Percentiles rank a stretch among this genome's conserved stretches.
These are phyloP conservation scores for Aphanomyces stellatus DNA, from an alignment of 352 stramenopile species.

Conservation along the genomic window DNA sequence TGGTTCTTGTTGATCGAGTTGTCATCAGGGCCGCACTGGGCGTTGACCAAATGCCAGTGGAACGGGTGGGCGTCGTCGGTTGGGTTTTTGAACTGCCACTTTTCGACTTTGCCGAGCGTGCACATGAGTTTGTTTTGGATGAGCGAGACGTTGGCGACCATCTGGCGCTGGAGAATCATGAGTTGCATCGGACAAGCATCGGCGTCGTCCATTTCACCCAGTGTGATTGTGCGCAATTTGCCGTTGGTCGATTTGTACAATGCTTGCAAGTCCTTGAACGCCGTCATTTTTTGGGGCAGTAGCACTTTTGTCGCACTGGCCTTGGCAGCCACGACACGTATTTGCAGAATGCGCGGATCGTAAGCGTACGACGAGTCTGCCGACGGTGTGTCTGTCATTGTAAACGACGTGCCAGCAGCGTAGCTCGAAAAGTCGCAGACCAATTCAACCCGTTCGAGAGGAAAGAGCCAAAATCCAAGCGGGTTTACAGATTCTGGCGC, in stretches of 20 bases:
- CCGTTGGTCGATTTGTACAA: constrained; percentile 39
- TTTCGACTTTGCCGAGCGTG: constrained; percentile 64
- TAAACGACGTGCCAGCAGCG: constrained; percentile 32
- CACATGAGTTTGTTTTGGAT: constrained; percentile 42
- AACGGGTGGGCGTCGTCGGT: constrained; percentile 68
- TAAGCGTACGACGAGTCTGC: constrained; percentile 29
- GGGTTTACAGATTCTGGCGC: constrained; percentile 20
- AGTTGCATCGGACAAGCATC: constrained; percentile 31
- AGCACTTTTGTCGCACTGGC: constrained; percentile 31
- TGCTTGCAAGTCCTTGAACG: constrained; percentile 44
- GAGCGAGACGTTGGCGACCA: constrained; percentile 45
- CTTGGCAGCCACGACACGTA: constrained; percentile 32
- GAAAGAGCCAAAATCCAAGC: constrained; percentile 33
- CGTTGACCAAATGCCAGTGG: constrained; percentile 70
- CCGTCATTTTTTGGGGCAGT: constrained; percentile 31
- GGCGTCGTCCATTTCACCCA: constrained; percentile 48
- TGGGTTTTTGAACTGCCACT: constrained; percentile 72
- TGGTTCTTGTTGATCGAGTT: constrained; percentile 52
- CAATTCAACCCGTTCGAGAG: constrained; percentile 49
- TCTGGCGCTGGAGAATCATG: constrained; percentile 42
- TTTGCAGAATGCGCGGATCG: constrained; percentile 38
- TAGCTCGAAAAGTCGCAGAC: constrained; percentile 46
- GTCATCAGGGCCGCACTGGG: constrained; percentile 54
- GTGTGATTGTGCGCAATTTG: constrained; percentile 40
- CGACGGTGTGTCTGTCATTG: constrained; percentile 40